Percentiles rank a stretch among this genome's conserved stretches.
Conservation (phyloP, 164 flowering plant species). For the Paratinospora sagittata region DNA sequence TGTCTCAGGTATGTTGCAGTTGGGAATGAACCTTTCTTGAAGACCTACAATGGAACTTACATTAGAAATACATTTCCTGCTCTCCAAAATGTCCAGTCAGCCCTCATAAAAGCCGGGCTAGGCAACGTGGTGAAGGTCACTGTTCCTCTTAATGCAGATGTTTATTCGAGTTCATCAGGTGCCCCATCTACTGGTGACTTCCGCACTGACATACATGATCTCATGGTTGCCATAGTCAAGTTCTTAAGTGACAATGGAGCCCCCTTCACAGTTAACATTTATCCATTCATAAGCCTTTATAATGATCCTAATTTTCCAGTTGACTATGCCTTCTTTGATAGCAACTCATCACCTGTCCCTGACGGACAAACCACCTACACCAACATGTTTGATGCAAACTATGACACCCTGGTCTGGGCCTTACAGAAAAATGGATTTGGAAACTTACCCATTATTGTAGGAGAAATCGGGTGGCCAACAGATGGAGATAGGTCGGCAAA, state of each 20-base stretch:
- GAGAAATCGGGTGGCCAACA: slow-evolving; percentile 96
- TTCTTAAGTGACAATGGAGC: slow-evolving; percentile 61
- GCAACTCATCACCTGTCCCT: slow-evolving; percentile 38
- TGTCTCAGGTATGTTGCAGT: slow-evolving; percentile 78
- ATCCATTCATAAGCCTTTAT: slow-evolving; percentile 87
- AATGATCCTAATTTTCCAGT: slow-evolving; percentile 63
- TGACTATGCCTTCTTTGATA: slow-evolving; percentile 87
- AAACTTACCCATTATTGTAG: slow-evolving; percentile 67
- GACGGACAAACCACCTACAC: slow-evolving; percentile 50
- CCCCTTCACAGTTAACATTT: slow-evolving; percentile 81
- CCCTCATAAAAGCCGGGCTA: slow-evolving; percentile 71
- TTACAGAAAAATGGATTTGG: slow-evolving; percentile 65
- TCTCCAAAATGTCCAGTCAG: slow-evolving; percentile 68
- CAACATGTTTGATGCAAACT: slow-evolving; percentile 88
- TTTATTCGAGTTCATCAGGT: slow-evolving; percentile 40
- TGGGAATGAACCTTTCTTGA: slow-evolving; percentile 86
- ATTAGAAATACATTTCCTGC: slow-evolving; percentile 73
- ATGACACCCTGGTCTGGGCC: slow-evolving; percentile 81
- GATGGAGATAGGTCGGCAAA: slow-evolving; percentile 84
- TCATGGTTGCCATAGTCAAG: slow-evolving; percentile 58
- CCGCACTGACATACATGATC: slow-evolving; percentile 64
- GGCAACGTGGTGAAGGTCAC: slow-evolving; percentile 61
- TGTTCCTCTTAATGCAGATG: slow-evolving; percentile 75
- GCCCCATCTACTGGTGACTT: slow-evolving; percentile 85
- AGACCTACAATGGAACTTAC: slow-evolving; percentile 69